phyloP scores from a whole-genome alignment of 2,329 filamentous ascomycete genomes.

The Ophiocordyceps camponoti-saundersi region DNA sequence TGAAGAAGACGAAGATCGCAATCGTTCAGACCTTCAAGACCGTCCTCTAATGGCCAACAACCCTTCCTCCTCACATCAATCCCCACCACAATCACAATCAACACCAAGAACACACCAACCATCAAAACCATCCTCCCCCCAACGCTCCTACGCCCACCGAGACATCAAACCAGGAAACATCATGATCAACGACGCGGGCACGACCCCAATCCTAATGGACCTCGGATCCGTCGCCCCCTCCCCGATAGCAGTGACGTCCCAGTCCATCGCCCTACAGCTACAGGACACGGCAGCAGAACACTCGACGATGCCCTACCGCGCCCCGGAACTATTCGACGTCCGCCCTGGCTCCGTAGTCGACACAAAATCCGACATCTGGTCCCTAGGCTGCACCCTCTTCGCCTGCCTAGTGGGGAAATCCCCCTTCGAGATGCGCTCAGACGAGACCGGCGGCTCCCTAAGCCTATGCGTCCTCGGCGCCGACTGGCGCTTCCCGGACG shows the following conservation, averaged over 20 bases:
- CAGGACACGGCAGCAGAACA: conserved; percentile 94
- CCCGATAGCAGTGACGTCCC: conserved; percentile 75
- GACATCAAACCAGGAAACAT: conserved; percentile 98
- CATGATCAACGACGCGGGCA: conserved; percentile 90
- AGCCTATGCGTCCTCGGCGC: conserved; percentile 85
- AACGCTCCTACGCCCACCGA: conserved; percentile 75
- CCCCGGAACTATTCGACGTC: conserved; percentile 94
- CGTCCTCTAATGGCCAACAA: conserved; percentile 53
- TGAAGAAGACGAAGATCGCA: conserved; percentile 8
- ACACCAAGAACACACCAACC: not conserved
- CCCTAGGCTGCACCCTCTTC: conserved; percentile 90
- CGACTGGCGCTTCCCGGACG: conserved; percentile 93
- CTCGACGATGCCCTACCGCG: conserved; percentile 95
- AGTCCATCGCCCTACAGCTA: conserved; percentile 76
- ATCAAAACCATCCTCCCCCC: conserved; percentile 8
- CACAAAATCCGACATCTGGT: conserved; percentile 97
- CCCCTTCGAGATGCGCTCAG: conserved; percentile 86
- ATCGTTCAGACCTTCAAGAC: conserved; percentile 40
- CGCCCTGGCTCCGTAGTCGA: conserved; percentile 85
- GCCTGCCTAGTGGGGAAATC: conserved; percentile 93
- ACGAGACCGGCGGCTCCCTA: conserved; percentile 87
- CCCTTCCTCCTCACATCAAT: no score
- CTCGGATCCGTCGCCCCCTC: conserved; percentile 79
- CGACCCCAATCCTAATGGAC: conserved; percentile 89
- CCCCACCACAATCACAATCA: not conserved